Base-by-base conservation (phyloP, 176 grass and related monocot genomes). In the Musa schizocarpa region DNA sequence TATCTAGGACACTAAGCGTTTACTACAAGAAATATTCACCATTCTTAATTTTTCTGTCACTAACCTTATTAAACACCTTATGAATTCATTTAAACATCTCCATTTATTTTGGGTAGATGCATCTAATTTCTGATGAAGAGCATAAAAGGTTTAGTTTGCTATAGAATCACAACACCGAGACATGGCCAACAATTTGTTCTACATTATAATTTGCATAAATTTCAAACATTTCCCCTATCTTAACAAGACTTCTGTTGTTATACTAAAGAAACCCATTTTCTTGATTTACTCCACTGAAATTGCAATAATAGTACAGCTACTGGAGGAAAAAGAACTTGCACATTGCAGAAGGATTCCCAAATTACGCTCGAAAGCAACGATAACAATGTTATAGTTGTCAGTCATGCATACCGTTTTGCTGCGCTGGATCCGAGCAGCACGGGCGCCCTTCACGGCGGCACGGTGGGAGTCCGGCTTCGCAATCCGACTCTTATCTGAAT, bases 381-480 rank as follows among this genome's bases (percentile, higher is more conserved):
- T 6, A 43, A 43, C 8, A 59, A 65, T 49, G 10, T 16, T 10
- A 79, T n/a, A 71, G 1, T 2, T 34, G 63, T 34, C 13, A 76
- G 56, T 26, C 65, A 13, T 55, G 2, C 86, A 50, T 68, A 97
- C 94, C 87, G 78, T 72, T 84, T 97, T 97, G 81, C 86, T 91
- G 79, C 85, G 84, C 66, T 97, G 94, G 22, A 97, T 61, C 52
- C 94, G 83, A 57, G 94, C 82, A 20, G 88, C 86, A 52, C 90
- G 90, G 16, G 90, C 77, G 6, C 88, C 88, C 75, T 97, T 97
- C 55, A 82, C 72, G 9, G 83, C 83, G 14, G 82, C 70, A 21
- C 86, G 81, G 43, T 91, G 84, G 50, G 82, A 75, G 16, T 81
- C 86, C 11, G 83, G 54, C 68, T 91, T 97, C 43, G 80, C 86